phyloP scores from a whole-genome alignment of 306 rosid genomes.

The Vigna angularis region DNA sequence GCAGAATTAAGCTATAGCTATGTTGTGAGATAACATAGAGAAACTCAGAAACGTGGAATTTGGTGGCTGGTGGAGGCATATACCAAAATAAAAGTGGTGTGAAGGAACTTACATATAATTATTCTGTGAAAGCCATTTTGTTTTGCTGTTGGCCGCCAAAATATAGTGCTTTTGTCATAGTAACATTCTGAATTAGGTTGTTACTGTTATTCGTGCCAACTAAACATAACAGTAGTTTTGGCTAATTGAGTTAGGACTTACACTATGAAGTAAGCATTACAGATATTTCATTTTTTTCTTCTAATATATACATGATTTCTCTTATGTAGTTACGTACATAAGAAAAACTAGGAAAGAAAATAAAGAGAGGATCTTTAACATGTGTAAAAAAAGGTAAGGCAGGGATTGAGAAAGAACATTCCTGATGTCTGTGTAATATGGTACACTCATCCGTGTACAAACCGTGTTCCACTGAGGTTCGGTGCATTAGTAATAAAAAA shows the following conservation, averaged over 20 bases:
- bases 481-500: not conserved
- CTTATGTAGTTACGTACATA: too few species aligned
- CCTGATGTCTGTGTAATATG: not conserved
- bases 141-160: too few species aligned
- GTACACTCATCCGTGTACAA: not conserved
- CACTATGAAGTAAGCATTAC: too few species aligned
- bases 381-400: too few species aligned
- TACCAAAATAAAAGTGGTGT: not conserved
- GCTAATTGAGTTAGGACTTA: too few species aligned
- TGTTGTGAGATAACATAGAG: not conserved
- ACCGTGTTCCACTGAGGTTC: not conserved
- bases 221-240: not conserved
- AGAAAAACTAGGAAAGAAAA: too few species aligned
- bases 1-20: not conserved
- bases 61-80: too few species aligned
- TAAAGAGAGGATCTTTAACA: too few species aligned
- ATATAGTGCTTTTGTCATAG: not conserved
- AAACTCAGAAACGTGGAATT: not conserved
- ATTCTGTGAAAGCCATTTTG: not conserved
- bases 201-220: not conserved
- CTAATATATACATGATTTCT: too few species aligned
- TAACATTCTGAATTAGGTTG: not conserved
- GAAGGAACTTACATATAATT: not conserved
- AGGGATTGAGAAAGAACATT: not conserved
- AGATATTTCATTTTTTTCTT: too few species aligned